These are phyloP conservation scores for Acanthamoeba triangularis DNA, from an alignment of 208 protist species.

Conservation along the genomic window DNA sequence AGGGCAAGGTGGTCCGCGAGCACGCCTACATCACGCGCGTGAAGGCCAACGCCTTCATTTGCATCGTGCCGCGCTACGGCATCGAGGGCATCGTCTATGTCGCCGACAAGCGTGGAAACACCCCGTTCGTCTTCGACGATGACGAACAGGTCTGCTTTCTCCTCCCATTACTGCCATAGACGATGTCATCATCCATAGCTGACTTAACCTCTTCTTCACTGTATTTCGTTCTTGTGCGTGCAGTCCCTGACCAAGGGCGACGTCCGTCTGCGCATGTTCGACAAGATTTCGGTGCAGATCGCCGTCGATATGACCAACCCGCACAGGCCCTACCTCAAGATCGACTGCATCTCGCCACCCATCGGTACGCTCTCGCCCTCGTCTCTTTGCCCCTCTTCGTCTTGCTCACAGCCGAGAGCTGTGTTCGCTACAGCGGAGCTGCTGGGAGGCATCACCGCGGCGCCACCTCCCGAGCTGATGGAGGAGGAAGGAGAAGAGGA, in stretches of 20 bases:
- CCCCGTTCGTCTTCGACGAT: constrained; percentile 11
- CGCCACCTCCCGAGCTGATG: constrained; percentile 35
- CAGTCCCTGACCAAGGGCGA: constrained; percentile 47
- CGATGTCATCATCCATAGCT: background rate
- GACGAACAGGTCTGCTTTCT: constrained; percentile 24
- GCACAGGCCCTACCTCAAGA: constrained; percentile 43
- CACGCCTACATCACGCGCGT: constrained; percentile 65
- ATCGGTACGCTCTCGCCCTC: background rate
- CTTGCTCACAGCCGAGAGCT: too few relatives aligned
- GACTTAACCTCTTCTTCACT: background rate
- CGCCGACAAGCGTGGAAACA: constrained; percentile 20
- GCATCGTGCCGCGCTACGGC: constrained; percentile 59
- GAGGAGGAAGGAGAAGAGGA: constrained; percentile 22
- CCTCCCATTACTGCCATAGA: background rate
- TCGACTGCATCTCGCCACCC: constrained; percentile 57
- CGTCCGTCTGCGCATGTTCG: constrained; percentile 54
- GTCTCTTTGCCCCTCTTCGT: background rate
- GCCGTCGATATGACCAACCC: constrained; percentile 58
- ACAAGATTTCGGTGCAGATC: constrained; percentile 65
- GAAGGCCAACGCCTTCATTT: constrained; percentile 68
- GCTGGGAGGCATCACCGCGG: background rate
- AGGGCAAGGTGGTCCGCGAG: constrained; percentile 57
- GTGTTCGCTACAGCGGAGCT: background rate
- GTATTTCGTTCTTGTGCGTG: background rate
- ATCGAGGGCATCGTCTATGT: constrained; percentile 73